Conservation (phyloP, 257 asterid species). For the Parsonsia alboflavescens region DNA sequence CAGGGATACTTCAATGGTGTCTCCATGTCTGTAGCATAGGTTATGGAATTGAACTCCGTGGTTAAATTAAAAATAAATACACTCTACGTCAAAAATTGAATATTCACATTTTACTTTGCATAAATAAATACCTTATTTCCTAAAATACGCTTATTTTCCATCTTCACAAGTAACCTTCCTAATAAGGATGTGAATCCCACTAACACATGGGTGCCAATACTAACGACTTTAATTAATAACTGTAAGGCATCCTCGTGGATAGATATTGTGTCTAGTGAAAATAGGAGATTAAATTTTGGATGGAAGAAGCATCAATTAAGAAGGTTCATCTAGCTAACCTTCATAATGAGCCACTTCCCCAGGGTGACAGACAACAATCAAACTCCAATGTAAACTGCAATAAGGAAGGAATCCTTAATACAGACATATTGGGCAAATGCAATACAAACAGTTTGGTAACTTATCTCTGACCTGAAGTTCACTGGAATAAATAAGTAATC, state of each 20-base stretch:
- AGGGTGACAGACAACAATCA: conserved; percentile 85
- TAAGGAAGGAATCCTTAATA: conserved; percentile 19
- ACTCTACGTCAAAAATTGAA: not conserved
- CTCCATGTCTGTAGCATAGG: conserved; percentile 43
- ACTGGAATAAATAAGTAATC: conserved; percentile 84
- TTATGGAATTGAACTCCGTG: conserved; percentile 18
- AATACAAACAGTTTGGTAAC: conserved; percentile 11
- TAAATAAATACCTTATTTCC: not conserved
- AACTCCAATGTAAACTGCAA: conserved; percentile 95
- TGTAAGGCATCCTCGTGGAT: not conserved
- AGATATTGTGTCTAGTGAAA: not conserved
- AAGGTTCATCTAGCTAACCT: conserved; percentile 32
- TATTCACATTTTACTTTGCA: not conserved
- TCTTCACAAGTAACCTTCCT: not conserved
- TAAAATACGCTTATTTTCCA: not conserved
- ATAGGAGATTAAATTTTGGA: not conserved
- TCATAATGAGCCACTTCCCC: conserved; percentile 52
- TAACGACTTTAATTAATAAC: not conserved
- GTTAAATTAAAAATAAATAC: not conserved
- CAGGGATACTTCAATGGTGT: conserved; percentile 47
- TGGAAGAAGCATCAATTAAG: not conserved
- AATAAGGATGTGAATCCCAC: not conserved
- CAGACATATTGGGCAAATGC: conserved; percentile 15
- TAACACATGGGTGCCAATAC: not conserved
- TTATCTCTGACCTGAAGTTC: conserved; percentile 67